Evolutionary conservation across 352 stramenopile species (phyloP), one percentile per base, ranked within the genome.

Genomic region (Aphanomyces euteiches): DNA sequence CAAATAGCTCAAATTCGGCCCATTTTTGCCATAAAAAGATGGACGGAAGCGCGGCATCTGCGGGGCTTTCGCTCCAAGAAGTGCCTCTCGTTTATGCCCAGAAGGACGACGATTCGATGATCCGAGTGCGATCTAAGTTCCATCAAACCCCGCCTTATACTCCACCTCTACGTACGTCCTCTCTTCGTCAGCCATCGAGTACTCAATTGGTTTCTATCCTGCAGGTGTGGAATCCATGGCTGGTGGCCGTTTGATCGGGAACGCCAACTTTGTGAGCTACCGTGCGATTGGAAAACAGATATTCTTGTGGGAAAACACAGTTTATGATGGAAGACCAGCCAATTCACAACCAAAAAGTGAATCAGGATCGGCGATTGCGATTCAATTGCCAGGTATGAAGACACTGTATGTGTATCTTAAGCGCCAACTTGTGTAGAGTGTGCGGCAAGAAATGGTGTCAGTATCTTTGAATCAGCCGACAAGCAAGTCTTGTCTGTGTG

Each of bases 261-360:
- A 67, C 5, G 10, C 15, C 5, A 19, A 45, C 59, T 67, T 67
- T 28, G 59, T 67, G 5, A 67, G 59, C 41, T 67, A 40, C 59
- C 59, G 59, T 34, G 59, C 59, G 5, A 67, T 67, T 38, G 59
- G 59, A 17, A 67, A 67, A 28, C 59, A 67, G 12, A 39, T 67
- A 7, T 34, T 67, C 19, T 48, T 67, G n/a, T 67, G 39, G 39
- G 39, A 67, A 54, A 47, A 53, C n/a, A 10, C 41, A 6, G 21
- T 56, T 7, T n/a, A 40, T 10, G 41, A 56, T 15, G 40, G 7
- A 12, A 67, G 15, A 8, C 7, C 10, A 1, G 21, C 5, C 10
- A n/a, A 19, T 7, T 19, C 38, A 5, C 17, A 17, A 39, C 17
- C 41, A 19, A 17, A 36, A 21, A 28, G 40, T 13, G n/a, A 13